Conservation (phyloP, 306 rosid genomes). For the Bauhinia variegata region DNA sequence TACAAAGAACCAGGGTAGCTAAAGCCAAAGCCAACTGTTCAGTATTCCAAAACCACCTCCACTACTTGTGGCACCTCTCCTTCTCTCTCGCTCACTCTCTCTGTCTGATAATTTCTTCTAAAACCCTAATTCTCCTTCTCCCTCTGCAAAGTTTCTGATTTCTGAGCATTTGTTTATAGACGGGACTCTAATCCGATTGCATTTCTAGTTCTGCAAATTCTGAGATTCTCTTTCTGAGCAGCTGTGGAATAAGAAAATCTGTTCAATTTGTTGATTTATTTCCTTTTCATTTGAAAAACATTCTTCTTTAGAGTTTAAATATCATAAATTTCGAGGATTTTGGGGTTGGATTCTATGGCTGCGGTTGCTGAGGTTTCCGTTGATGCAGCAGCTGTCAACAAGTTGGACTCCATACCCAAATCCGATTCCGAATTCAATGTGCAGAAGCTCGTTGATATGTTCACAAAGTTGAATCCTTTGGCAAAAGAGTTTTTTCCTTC, state of each 20-base stretch:
- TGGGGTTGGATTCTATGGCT: constrained; percentile 70
- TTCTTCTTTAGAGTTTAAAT: constrained; percentile 6
- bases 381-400: constrained; percentile 70
- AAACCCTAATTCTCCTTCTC: constrained; percentile 48
- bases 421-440: constrained; percentile 77
- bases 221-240: constrained; percentile 17
- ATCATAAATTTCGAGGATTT: constrained; percentile 27
- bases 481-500: constrained; percentile 94
- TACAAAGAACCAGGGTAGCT: constrained; percentile 31
- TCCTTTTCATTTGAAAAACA: background rate
- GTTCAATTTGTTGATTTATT: constrained; percentile 27
- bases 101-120: constrained; percentile 40
- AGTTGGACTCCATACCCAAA: constrained; percentile 64
- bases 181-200: constrained; percentile 32
- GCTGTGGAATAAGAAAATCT: constrained; percentile 19
- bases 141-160: constrained; percentile 13
- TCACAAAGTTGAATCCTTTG: constrained; percentile 88
- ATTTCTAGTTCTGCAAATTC: constrained; percentile 33
- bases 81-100: background rate
- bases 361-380: constrained; percentile 80
- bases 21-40: constrained; percentile 40
- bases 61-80: constrained; percentile 19
- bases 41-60: constrained; percentile 41
- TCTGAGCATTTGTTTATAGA: constrained; percentile 16
- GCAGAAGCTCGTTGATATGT: constrained; percentile 88